Conservation (phyloP, 2,329 filamentous ascomycete genomes). For the Colletotrichum eleusines region DNA sequence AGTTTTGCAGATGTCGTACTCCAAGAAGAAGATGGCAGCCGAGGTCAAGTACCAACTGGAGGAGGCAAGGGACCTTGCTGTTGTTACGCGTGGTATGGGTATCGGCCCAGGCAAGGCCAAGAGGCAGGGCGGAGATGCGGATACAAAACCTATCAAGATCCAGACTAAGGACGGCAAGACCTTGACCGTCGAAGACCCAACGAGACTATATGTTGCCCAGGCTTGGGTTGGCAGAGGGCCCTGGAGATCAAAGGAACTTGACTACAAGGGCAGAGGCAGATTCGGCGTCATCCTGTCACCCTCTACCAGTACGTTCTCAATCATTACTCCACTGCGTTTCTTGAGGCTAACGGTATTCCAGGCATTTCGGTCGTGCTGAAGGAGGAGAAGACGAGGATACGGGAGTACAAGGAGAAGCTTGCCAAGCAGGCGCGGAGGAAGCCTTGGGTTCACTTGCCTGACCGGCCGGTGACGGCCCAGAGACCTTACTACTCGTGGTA, state of each 20-base stretch:
- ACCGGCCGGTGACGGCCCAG: conserved; percentile 86
- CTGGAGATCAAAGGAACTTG: conserved; percentile 67
- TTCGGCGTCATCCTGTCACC: conserved; percentile 77
- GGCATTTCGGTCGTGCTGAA: conserved; percentile 86
- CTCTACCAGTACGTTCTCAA: conserved; percentile 75
- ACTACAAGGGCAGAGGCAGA: conserved; percentile 82
- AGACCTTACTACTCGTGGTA: conserved; percentile 95
- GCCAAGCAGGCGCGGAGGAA: conserved; percentile 80
- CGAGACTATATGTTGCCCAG: conserved; percentile 89
- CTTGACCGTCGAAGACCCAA: conserved; percentile 77
- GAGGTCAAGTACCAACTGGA: conserved; percentile 85
- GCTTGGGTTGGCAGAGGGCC: conserved; percentile 90
- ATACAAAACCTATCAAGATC: conserved; percentile 62
- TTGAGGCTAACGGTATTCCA: conserved; percentile 49
- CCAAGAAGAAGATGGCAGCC: conserved; percentile 89
- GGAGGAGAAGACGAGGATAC: conserved; percentile 90
- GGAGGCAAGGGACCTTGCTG: conserved; percentile 82
- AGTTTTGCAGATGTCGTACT: conserved; percentile 94
- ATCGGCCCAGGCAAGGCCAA: conserved; percentile 60
- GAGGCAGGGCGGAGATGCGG: conserved; percentile 51
- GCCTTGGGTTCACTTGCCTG: conserved; percentile 89
- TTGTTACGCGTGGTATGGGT: conserved; percentile 88
- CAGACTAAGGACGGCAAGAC: conserved; percentile 80
- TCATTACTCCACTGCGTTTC: neutral
- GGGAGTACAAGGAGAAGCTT: conserved; percentile 81